These are phyloP conservation scores for Mallotus nudiflorus DNA, from an alignment of 345 rosid genomes.

Conservation along the genomic window DNA sequence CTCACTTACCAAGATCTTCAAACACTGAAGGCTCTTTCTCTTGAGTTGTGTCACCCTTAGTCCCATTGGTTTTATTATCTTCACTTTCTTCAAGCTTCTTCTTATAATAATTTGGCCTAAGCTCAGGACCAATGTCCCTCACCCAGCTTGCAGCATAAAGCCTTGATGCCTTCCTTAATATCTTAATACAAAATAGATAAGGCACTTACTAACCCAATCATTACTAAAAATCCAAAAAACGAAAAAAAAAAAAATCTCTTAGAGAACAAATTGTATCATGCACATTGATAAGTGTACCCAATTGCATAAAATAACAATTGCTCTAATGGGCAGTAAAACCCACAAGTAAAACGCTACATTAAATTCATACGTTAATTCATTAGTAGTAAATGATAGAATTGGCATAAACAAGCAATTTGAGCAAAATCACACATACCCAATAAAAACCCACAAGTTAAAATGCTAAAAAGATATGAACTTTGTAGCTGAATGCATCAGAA, in stretches of 20 bases:
- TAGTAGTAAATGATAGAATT: no score
- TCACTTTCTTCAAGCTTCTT: conserved; percentile 46
- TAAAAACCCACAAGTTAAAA: background rate
- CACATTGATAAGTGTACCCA: no score
- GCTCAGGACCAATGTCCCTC: conserved; percentile 92
- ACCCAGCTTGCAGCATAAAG: conserved; percentile 95
- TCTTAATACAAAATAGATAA: conserved; percentile 39
- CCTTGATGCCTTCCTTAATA: conserved; percentile 87
- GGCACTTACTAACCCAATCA: background rate
- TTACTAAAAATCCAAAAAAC: no score
- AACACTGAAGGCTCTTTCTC: conserved; percentile 65
- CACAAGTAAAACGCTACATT: no score
- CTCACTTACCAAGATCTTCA: conserved; percentile 81
- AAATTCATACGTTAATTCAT: no score
- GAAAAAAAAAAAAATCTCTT: no score
- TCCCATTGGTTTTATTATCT: conserved; percentile 31
- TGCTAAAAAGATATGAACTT: background rate
- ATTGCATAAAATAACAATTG: no score
- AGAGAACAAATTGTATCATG: no score
- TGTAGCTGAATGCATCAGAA: background rate
- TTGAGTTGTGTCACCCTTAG: conserved; percentile 22
- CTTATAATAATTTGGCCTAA: conserved; percentile 80
- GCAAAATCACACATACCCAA: no score
- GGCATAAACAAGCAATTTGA: no score
- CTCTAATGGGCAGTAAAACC: no score